phyloP scores from a whole-genome alignment of 1,139 yeast species.

The Sugiyamaella paludigena region DNA sequence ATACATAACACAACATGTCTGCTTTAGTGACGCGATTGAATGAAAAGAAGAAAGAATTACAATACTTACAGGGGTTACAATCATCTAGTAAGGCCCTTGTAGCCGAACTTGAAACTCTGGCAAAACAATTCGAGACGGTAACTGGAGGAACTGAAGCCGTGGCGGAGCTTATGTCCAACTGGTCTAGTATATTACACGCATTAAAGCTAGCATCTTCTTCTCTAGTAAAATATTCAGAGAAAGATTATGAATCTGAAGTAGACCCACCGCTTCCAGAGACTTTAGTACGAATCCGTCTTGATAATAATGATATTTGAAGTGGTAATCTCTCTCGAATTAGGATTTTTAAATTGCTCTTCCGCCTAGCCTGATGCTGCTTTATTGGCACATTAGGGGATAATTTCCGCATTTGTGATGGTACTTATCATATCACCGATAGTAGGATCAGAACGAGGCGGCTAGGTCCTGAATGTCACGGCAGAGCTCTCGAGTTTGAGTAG shows the following conservation, averaged over 20 bases:
- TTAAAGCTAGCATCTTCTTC: conserved; percentile 64
- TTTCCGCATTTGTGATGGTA: too few species aligned
- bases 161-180: conserved; percentile 49
- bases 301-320: conserved; percentile 34
- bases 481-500: too few species aligned
- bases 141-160: conserved; percentile 54
- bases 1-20: conserved; percentile 3
- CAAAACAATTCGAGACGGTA: conserved; percentile 49
- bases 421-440: too few species aligned
- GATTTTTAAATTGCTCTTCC: too few species aligned
- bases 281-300: conserved; percentile 61
- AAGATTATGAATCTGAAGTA: conserved; percentile 42
- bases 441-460: too few species aligned
- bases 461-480: neutral
- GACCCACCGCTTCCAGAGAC: conserved; percentile 59
- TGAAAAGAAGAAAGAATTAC: conserved; percentile 53
- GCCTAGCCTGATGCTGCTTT: too few species aligned
- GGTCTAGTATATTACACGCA: conserved; percentile 67
- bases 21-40: conserved; percentile 31
- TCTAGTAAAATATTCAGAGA: conserved; percentile 47
- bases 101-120: conserved; percentile 48
- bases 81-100: conserved; percentile 49
- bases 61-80: conserved; percentile 49
- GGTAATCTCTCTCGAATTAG: too few species aligned
- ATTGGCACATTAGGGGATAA: too few species aligned